Evolutionary conservation across 2,329 filamentous ascomycete species (phyloP), one percentile per base, ranked within the genome.

Genomic region (Curvularia sp.): DNA sequence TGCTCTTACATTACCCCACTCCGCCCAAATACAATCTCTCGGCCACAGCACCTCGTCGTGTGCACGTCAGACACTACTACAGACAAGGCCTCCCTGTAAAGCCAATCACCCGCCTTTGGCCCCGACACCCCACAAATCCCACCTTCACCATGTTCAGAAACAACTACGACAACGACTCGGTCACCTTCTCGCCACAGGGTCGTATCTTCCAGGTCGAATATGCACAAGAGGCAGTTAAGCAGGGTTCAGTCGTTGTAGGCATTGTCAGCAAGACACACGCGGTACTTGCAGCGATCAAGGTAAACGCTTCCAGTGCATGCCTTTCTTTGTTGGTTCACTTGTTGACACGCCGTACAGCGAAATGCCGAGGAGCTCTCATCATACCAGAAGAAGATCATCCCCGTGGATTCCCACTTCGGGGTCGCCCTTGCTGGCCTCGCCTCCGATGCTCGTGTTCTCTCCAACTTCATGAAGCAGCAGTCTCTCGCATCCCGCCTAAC

Each of bases 401-500:
- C 89, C 72, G 89, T 99, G 81, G 95, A 99, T 80, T 91, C 94
- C 73, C 95, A 99, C 80, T 89, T 95, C 72, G 95, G 93, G 69
- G 89, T 99, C 74, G 93, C 94, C 73, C 96, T 99, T 73, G 95
- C 95, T 68, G 95, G 95, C 71, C 91, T 99, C 63, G 95, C 95
- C 68, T 97, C 94, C 58, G 95, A 99, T 80, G 95, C 94, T 76
- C 95, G 95, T 75, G 95, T 99, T 71, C 93, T 99, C 71, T 97
- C 93, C 84, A 99, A 99, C 87, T 99, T 97, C 84, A 98, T 99
- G 94, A 98, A 97, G 84, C 93, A 97, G 82, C 95, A 98, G 82
- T 96, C 92, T 64, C 92, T 99, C 74, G 91, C 92, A 74, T 94
- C 95, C 73, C 93, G 94, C 79, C 89, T 99, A 72, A 97, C 93